phyloP scores from a whole-genome alignment of 345 rosid genomes.

The Atalantia buxifolia region DNA sequence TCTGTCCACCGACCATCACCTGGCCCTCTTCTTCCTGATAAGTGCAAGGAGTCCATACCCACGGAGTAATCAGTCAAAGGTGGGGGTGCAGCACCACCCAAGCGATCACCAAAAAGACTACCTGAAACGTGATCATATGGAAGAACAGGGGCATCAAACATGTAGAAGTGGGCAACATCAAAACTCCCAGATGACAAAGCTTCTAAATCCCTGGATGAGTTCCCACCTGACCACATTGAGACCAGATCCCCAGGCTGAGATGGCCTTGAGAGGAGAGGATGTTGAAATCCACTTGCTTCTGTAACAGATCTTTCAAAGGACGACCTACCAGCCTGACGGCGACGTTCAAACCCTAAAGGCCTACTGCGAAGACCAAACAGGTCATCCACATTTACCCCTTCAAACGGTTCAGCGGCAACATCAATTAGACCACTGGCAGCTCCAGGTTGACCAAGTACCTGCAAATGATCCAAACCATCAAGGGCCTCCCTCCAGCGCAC shows the following conservation, averaged over 20 bases:
- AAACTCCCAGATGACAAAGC: slow-evolving; percentile 60
- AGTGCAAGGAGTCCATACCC: slow-evolving; percentile 68
- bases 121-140: slow-evolving; percentile 66
- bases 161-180: slow-evolving; percentile 81
- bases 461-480: slow-evolving; percentile 92
- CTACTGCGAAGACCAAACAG: slow-evolving; percentile 85
- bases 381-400: slow-evolving; percentile 93
- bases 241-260: slow-evolving; percentile 64
- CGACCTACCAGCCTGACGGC: slow-evolving; percentile 72
- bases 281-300: slow-evolving; percentile 84
- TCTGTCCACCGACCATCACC: slow-evolving; percentile 94
- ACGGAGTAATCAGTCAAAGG: slow-evolving; percentile 79
- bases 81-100: slow-evolving; percentile 62
- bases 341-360: slow-evolving; percentile 85
- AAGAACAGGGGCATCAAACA: slow-evolving; percentile 93
- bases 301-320: slow-evolving; percentile 69
- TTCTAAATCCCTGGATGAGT: slow-evolving; percentile 72
- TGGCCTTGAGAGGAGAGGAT: slow-evolving; percentile 86
- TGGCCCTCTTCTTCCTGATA: slow-evolving; percentile 71
- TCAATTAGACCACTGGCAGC: slow-evolving; percentile 66
- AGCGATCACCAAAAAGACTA: slow-evolving; percentile 68
- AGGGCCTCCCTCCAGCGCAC: slow-evolving; percentile 96
- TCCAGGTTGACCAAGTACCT: slow-evolving; percentile 88
- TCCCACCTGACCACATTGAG: slow-evolving; percentile 66
- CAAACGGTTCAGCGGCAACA: slow-evolving; percentile 93